Base-by-base conservation (phyloP, 352 stramenopile genomes). In the Peronospora belbahrii region DNA sequence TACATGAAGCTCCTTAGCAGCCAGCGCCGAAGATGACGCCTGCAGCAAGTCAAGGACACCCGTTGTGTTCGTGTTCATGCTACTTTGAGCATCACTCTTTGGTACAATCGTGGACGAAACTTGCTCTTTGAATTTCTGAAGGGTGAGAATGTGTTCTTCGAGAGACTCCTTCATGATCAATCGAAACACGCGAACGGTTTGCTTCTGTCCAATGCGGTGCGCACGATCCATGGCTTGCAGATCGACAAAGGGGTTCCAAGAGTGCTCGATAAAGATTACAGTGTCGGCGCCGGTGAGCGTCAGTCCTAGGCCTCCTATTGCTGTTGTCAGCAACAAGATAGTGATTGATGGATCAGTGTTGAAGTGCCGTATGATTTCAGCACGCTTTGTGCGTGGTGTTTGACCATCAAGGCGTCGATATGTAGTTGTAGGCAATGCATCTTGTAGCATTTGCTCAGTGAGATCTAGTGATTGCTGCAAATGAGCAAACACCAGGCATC, bases 171-270 rank as follows among this genome's bases (percentile, higher is more conserved):
- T 56, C 63, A 83, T 83, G 37, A 94, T 80, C 17, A 94, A 41
- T 6, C 82, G 77, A 42, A 89, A 91, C 2, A 94, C 79, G 0
- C 77, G 74, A 42, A 91, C 80, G 0, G 66, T 78, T 30, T 62
- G 64, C 20, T 59, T 74, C 47, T 94, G 82, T 0, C 82, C 82
- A 28, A 94, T 76, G 4, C 82, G 79, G 40, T 94, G 82, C 11
- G 76, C 79, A 23, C 82, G 67, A 54, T 94, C 82, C 82, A 94
- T 96, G 8, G 85, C 90, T 55, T 97, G 91, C 31, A 98, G 34
- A 59, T 98, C 95, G 24, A 96, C 83, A 58, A 96, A 94, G 14
- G 96, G 96, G 56, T 99, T 99, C 92, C 95, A 99, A 42, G 96
- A 93, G 48, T 98, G 89, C 64, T 99, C 96, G 1, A 99, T 58